A percentile compares a stretch with the other conserved stretches of the same genome.
Conservation (phyloP, 495 filamentous ascomycete species). For the Daldinia caldariorum region DNA sequence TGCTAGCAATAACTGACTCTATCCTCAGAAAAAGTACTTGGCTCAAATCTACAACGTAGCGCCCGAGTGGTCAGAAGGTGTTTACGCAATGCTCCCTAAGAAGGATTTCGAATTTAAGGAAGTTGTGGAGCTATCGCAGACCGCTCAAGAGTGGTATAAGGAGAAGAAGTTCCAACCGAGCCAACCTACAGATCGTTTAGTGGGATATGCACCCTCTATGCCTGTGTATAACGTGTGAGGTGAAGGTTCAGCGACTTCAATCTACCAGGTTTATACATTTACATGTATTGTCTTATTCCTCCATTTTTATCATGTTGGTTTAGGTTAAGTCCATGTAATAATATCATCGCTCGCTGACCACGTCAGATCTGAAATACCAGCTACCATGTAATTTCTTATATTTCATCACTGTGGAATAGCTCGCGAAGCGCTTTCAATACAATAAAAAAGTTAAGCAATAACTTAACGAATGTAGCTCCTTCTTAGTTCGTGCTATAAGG, state of each 20-base stretch:
- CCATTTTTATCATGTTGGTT: too few species aligned
- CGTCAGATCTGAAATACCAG: too few species aligned
- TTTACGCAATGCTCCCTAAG: conserved; percentile 58
- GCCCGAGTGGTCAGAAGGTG: conserved; percentile 57
- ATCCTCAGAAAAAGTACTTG: conserved; percentile 62
- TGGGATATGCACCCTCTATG: conserved; percentile 32
- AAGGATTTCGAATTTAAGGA: conserved; percentile 56
- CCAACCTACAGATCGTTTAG: conserved; percentile 23
- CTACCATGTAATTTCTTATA: too few species aligned
- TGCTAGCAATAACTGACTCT: background rate
- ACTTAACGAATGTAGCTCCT: too few species aligned
- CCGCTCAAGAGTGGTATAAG: conserved; percentile 54
- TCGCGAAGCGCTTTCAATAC: background rate
- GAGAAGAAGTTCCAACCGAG: conserved; percentile 55
- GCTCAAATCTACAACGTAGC: conserved; percentile 64
- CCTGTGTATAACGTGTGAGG: conserved; percentile 31
- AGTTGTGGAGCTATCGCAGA: conserved; percentile 51
- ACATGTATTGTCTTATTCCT: too few species aligned
- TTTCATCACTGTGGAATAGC: background rate
- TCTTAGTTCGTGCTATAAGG: conserved; percentile 9
- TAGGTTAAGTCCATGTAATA: too few species aligned
- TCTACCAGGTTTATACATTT: background rate
- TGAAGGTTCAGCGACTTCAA: too few species aligned
- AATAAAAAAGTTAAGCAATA: too few species aligned
- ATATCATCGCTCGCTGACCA: too few species aligned